Base-by-base conservation (phyloP, 352 stramenopile species). In the Plasmopara muralis region DNA sequence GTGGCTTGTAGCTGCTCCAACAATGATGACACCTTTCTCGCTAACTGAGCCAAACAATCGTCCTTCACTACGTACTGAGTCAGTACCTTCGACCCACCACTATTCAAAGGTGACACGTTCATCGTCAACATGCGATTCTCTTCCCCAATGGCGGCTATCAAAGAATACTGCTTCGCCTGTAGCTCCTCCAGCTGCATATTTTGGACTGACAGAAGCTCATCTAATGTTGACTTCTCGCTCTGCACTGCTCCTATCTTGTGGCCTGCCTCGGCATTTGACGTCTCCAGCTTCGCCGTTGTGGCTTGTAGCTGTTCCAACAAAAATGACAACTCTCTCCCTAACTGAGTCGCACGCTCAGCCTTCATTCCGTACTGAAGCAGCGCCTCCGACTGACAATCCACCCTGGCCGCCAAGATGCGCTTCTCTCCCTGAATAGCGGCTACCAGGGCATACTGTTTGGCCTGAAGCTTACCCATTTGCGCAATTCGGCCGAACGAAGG, bases 61-160 rank as follows among this genome's bases (percentile, higher is more conserved):
- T 54, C 39, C 25, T 60, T 60, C 35, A 55, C 55, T 15, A 5
- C 51, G 49, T 44, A 54, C 28, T 46, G 48, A n/a, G 51, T 51
- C 40, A 62, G 7, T 16, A 34, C 39, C 9, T 55, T 37, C 37
- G 37, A 50, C 31, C 55, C 33, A 25, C 51, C 45, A 34, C 50
- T 56, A 48, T 65, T 57, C 45, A 64, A 9, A 34, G 14, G 39
- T 40, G 30, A 59, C 29, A 68, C 50, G 20, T 65, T 50, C 28
- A 43, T 62, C 50, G 29, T 43, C 51, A 70, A 29, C 43, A 45
- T 25, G 43, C 47, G 18, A 46, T 60, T 70, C 46, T 66, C 45
- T 35, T 62, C 52, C 48, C 66, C 53, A 45, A 68, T 33, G 12
- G 44, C 48, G 41, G 39, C 34, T 54, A 60, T 15, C 30, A 33